Conservation (phyloP, 257 asterid species). For the Knoxia roxburghii region DNA sequence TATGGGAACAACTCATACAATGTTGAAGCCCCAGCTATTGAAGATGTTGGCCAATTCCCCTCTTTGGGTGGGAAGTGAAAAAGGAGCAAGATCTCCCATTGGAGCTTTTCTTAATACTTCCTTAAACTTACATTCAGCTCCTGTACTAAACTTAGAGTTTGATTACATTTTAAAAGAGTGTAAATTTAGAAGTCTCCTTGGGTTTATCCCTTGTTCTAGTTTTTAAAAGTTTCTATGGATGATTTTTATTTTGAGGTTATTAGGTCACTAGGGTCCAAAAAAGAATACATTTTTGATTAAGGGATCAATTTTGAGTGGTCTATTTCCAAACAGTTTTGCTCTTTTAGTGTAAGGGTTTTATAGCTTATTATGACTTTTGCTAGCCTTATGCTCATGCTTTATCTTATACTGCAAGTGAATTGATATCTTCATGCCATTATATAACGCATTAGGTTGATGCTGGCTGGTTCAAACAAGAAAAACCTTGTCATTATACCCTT, state of each 20-base stretch:
- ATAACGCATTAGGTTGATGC: too few species aligned
- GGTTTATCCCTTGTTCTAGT: conserved; percentile 4
- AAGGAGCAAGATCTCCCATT: conserved; percentile 1
- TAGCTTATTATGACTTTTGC: background rate
- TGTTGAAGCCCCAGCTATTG: conserved; percentile 29
- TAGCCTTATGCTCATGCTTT: too few species aligned
- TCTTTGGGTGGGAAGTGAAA: conserved; percentile 31
- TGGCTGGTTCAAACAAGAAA: too few species aligned
- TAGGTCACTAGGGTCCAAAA: background rate
- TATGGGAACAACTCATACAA: conserved; percentile 16
- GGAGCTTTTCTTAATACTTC: conserved; percentile 3
- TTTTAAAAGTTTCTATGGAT: conserved; percentile 18
- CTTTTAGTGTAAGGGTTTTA: background rate
- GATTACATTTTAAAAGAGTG: conserved; percentile 24
- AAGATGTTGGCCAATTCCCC: conserved; percentile 39
- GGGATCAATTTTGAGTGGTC: conserved; percentile 38
- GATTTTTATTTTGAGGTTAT: conserved; percentile 1
- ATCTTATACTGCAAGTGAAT: too few species aligned
- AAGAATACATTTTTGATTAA: conserved; percentile 19
- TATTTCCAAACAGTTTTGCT: conserved; percentile 27
- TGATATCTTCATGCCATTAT: too few species aligned
- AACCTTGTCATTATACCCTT: too few species aligned
- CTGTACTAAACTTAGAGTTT: conserved; percentile 21
- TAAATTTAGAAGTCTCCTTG: conserved; percentile 33
- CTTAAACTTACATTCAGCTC: background rate